These are phyloP conservation scores for Sporothrix euskadiensis DNA, from an alignment of 2,329 filamentous ascomycete species.

Conservation along the genomic window DNA sequence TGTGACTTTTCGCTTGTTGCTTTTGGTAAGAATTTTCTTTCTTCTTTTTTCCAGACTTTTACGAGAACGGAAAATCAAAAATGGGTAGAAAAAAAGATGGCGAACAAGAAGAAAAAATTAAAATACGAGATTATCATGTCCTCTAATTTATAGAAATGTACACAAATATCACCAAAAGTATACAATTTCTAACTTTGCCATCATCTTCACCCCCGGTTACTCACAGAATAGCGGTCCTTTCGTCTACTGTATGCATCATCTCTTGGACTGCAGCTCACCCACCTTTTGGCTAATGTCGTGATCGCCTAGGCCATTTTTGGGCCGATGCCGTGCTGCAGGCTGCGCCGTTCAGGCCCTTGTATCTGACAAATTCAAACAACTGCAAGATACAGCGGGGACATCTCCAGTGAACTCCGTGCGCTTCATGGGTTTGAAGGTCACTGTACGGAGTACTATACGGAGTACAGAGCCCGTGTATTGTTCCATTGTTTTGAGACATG, in stretches of 20 bases:
- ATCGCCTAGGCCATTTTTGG: constrained; percentile 25
- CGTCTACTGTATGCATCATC: background rate
- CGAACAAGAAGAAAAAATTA: no score
- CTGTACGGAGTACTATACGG: background rate
- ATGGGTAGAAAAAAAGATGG: no score
- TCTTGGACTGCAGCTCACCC: background rate
- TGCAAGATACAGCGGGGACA: background rate
- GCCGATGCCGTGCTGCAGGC: constrained; percentile 25
- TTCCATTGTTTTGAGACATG: background rate
- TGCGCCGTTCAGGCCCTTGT: background rate
- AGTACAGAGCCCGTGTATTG: background rate
- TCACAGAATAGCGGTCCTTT: background rate
- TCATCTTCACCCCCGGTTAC: background rate
- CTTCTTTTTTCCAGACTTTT: no score
- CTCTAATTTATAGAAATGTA: no score
- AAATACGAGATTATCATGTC: no score
- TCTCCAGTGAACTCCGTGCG: background rate
- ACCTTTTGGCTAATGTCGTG: constrained; percentile 23
- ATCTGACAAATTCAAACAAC: constrained; percentile 22
- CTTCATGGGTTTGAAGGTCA: background rate
- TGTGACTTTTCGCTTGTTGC: no score
- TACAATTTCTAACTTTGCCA: background rate
- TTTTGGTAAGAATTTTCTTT: no score
- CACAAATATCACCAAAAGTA: no score
- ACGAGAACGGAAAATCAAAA: no score